phyloP scores from a whole-genome alignment of 2,329 filamentous ascomycete genomes.

The Arthrinium phaeospermum region DNA sequence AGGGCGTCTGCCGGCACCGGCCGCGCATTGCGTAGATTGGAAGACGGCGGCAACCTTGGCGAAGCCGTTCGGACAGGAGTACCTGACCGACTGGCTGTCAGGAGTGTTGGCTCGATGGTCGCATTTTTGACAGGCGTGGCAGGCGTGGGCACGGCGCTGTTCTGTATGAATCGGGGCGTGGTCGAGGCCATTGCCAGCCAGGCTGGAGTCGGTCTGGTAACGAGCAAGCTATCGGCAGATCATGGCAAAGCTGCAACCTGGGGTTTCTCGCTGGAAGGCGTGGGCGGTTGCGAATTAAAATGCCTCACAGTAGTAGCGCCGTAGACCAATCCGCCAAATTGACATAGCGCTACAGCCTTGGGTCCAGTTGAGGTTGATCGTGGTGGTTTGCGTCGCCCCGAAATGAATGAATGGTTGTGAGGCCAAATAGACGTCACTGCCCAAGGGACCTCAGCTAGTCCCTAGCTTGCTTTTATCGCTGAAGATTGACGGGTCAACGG shows the following conservation, averaged over 20 bases:
- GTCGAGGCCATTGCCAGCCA: conserved; percentile 18
- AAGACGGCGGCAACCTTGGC: conserved; percentile 50
- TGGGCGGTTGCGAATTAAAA: neutral
- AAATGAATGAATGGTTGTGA: neutral
- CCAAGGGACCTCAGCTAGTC: neutral
- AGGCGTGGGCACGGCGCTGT: conserved; percentile 7
- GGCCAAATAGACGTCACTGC: conserved; percentile 1
- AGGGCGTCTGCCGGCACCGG: conserved; percentile 55
- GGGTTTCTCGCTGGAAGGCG: neutral
- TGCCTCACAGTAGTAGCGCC: neutral
- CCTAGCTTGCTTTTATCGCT: neutral
- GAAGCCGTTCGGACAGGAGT: conserved; percentile 53
- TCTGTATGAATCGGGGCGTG: conserved; percentile 5
- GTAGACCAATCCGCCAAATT: neutral
- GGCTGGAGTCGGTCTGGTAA: conserved; percentile 19
- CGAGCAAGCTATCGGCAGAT: conserved; percentile 6
- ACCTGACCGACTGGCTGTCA: neutral
- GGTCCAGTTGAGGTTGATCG: neutral
- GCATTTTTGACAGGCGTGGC: conserved; percentile 4
- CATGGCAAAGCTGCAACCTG: conserved; percentile 8
- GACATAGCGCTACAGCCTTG: conserved; percentile 11
- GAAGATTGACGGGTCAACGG: neutral
- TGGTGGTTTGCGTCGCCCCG: neutral
- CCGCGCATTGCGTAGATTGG: conserved; percentile 33
- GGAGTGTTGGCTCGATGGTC: neutral